Evolutionary conservation across 1,284 basidiomycete genomes (phyloP).

Genomic region (Microbotryum scabiosae): DNA sequence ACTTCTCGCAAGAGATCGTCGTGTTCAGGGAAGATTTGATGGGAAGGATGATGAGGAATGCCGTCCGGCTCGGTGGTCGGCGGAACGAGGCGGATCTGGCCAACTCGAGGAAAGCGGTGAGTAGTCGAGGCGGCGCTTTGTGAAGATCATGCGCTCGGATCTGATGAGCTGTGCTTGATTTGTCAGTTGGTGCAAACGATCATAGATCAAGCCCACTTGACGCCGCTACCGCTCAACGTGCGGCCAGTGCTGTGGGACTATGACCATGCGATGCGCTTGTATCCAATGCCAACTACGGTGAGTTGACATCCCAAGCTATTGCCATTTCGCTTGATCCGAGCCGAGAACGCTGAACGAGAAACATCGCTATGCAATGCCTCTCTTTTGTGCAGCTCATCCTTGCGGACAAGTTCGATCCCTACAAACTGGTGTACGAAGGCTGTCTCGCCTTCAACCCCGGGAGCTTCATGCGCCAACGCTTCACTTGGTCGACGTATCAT

Average conservation of each 20-base stretch:
- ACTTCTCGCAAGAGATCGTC: constrained; percentile 93
- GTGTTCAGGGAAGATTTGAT: constrained; percentile 88
- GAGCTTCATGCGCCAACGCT: constrained; percentile 36
- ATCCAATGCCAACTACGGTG: constrained; percentile 88
- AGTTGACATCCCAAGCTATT: too few relatives aligned
- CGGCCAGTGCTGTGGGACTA: constrained; percentile 84
- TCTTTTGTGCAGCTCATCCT: constrained; percentile 63
- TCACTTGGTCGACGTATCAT: constrained; percentile 40
- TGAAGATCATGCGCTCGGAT: background rate
- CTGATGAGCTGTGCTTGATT: background rate
- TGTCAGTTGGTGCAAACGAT: constrained; percentile 81
- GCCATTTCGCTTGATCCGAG: too few relatives aligned
- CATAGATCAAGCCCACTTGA: constrained; percentile 80
- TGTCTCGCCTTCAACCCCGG: constrained; percentile 99
- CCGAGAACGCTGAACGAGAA: too few relatives aligned
- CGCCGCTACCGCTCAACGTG: constrained; percentile 70
- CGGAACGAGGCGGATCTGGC: constrained; percentile 51
- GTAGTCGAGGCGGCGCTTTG: constrained; percentile 35
- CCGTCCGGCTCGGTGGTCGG: constrained; percentile 68
- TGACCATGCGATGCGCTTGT: constrained; percentile 84
- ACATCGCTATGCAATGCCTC: too few relatives aligned
- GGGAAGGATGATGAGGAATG: constrained; percentile 86
- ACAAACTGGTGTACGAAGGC: constrained; percentile 92
- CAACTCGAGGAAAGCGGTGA: constrained; percentile 75
- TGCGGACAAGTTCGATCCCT: constrained; percentile 93